These are phyloP conservation scores for Salvia sclarea DNA, from an alignment of 305 asterid species.

Conservation along the genomic window DNA sequence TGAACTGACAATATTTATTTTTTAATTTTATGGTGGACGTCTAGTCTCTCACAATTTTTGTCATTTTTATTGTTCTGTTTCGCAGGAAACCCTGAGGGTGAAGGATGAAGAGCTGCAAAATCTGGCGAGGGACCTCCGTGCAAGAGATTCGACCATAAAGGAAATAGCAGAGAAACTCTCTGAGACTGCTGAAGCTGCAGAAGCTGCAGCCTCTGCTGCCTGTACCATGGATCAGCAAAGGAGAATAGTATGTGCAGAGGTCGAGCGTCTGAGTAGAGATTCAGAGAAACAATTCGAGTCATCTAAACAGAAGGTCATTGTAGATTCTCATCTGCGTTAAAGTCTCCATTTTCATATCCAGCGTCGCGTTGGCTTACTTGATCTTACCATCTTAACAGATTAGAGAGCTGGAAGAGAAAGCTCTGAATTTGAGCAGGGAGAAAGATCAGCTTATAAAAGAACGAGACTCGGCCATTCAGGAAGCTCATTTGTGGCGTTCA, in stretches of 20 bases:
- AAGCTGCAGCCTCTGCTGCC: slow-evolving; percentile 97
- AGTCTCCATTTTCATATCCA: slow-evolving; percentile 6
- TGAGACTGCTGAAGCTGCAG: slow-evolving; percentile 97
- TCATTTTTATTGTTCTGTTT: slow-evolving; percentile 19
- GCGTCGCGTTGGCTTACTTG: neutral
- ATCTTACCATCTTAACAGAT: slow-evolving; percentile 42
- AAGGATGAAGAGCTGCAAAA: slow-evolving; percentile 99
- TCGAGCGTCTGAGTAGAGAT: slow-evolving; percentile 70
- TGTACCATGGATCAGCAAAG: slow-evolving; percentile 90
- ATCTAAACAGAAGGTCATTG: slow-evolving; percentile 56
- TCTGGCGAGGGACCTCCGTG: slow-evolving; percentile 85
- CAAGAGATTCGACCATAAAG: slow-evolving; percentile 84
- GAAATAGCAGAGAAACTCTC: slow-evolving; percentile 86
- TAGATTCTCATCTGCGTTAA: slow-evolving; percentile 25
- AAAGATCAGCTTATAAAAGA: slow-evolving; percentile 71
- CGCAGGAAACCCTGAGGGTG: slow-evolving; percentile 93
- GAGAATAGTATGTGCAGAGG: slow-evolving; percentile 81
- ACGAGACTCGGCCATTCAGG: slow-evolving; percentile 77
- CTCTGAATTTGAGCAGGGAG: slow-evolving; percentile 59
- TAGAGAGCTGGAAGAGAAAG: slow-evolving; percentile 68
- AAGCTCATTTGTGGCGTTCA: slow-evolving; percentile 96
- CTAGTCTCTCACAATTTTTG: neutral
- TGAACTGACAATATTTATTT: slow-evolving; percentile 17
- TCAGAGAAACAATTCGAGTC: slow-evolving; percentile 62
- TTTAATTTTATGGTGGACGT: slow-evolving; percentile 22